phyloP scores from a whole-genome alignment of 805 yeast species.

The Metschnikowia reukaufii region DNA sequence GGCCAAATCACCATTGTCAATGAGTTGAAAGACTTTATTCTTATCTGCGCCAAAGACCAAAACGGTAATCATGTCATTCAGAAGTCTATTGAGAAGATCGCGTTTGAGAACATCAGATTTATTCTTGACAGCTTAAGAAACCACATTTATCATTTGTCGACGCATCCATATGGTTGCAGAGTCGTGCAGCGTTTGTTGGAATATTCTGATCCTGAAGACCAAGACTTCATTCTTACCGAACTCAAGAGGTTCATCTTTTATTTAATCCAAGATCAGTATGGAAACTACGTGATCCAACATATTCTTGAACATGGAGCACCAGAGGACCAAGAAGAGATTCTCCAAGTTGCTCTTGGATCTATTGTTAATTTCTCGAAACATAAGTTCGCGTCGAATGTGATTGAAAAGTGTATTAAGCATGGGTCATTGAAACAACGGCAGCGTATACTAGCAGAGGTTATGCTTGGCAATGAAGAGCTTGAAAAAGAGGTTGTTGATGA shows the following conservation, averaged over 20 bases:
- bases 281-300: slow-evolving; percentile 96
- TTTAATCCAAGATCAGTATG: slow-evolving; percentile 93
- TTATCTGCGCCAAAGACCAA: slow-evolving; percentile 70
- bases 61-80: slow-evolving; percentile 98
- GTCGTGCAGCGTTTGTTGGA: slow-evolving; percentile 92
- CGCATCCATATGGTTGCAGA: slow-evolving; percentile 97
- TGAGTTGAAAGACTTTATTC: slow-evolving; percentile 71
- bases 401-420: slow-evolving; percentile 84
- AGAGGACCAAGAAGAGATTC: slow-evolving; percentile 59
- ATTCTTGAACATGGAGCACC: slow-evolving; percentile 79
- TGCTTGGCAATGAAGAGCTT: slow-evolving; percentile 51
- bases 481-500: slow-evolving; percentile 53
- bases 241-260: slow-evolving; percentile 69
- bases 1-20: slow-evolving; percentile 67
- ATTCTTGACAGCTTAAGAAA: slow-evolving; percentile 68
- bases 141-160: slow-evolving; percentile 79
- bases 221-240: slow-evolving; percentile 64
- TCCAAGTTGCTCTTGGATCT: slow-evolving; percentile 65
- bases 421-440: slow-evolving; percentile 65
- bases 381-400: slow-evolving; percentile 96
- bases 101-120: slow-evolving; percentile 67
- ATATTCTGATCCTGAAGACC: slow-evolving; percentile 65
- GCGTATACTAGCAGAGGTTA: slow-evolving; percentile 63
- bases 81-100: slow-evolving; percentile 85
- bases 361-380: slow-evolving; percentile 88